Conservation (phyloP, 208 protist genomes). For the Jaenimonas drosophilae region DNA sequence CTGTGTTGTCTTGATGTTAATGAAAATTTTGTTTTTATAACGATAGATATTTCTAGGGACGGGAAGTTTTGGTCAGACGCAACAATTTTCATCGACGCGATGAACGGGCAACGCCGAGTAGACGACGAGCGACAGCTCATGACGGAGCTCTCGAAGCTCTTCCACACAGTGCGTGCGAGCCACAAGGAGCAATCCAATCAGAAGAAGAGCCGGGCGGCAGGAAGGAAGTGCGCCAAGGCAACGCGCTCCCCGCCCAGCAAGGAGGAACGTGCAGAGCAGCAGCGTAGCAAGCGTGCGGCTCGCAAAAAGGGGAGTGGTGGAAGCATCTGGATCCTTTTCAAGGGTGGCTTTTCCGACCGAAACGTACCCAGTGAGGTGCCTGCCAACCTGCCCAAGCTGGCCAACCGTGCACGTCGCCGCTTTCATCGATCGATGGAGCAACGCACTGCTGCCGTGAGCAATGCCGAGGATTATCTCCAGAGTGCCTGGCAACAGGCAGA, state of each 20-base stretch:
- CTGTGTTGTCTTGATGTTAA: conserved; percentile 1
- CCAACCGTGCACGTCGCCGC: conserved; percentile 8
- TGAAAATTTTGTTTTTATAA: background rate
- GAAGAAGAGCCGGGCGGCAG: background rate
- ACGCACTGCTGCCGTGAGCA: conserved; percentile 32
- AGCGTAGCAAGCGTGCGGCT: conserved; percentile 12
- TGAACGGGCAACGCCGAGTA: conserved; percentile 8
- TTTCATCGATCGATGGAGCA: conserved; percentile 22
- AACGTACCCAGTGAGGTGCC: conserved; percentile 14
- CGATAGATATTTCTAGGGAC: background rate
- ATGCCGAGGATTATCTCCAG: conserved; percentile 51
- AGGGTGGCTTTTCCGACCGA: conserved; percentile 42
- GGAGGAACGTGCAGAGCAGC: conserved; percentile 3
- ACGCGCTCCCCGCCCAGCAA: background rate
- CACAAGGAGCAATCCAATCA: conserved; percentile 28
- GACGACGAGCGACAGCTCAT: conserved; percentile 55
- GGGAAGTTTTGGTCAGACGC: too few relatives aligned
- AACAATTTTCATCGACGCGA: background rate
- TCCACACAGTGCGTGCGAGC: conserved; percentile 56
- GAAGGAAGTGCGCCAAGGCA: background rate
- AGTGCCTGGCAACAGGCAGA: conserved; percentile 61
- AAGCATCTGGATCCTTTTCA: conserved; percentile 72
- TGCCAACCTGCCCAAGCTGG: background rate
- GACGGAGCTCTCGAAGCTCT: conserved; percentile 39
- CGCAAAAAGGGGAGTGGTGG: conserved; percentile 20